phyloP scores from a whole-genome alignment of 768 basidiomycete genomes.

The Lactarius hatsudake region DNA sequence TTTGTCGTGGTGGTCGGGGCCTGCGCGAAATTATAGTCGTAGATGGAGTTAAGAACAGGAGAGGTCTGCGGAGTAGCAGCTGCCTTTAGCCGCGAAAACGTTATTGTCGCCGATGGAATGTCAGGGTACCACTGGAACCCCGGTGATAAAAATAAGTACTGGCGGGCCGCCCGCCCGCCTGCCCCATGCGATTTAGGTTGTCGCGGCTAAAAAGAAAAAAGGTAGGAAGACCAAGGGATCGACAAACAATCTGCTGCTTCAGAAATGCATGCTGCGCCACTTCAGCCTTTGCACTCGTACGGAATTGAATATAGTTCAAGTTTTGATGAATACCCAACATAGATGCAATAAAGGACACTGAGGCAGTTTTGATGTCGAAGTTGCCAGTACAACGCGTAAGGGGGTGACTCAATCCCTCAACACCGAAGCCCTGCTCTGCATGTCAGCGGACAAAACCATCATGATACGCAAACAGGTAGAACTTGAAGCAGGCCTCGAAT shows the following conservation, averaged over 20 bases:
- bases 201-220: no score
- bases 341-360: constrained; percentile 30
- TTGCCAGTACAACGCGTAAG: constrained; percentile 23
- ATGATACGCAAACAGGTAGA: background rate
- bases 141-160: background rate
- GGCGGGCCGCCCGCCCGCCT: no score
- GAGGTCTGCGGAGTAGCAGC: constrained; percentile 38
- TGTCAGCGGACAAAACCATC: background rate
- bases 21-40: constrained; percentile 35
- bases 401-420: constrained; percentile 24
- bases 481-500: constrained; percentile 28
- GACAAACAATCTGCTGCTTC: constrained; percentile 10
- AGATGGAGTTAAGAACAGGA: constrained; percentile 41
- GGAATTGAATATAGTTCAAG: constrained; percentile 24
- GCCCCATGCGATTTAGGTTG: no score
- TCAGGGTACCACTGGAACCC: background rate
- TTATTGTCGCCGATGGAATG: constrained; percentile 37
- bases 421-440: constrained; percentile 29
- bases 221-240: no score
- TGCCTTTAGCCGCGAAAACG: constrained; percentile 30
- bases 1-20: constrained; percentile 45
- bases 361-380: constrained; percentile 28
- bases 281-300: constrained; percentile 25
- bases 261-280: constrained; percentile 15
- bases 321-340: constrained; percentile 27